Evolutionary conservation across 352 stramenopile genomes (phyloP).

Genomic region (Globisporangium okanoganense): DNA sequence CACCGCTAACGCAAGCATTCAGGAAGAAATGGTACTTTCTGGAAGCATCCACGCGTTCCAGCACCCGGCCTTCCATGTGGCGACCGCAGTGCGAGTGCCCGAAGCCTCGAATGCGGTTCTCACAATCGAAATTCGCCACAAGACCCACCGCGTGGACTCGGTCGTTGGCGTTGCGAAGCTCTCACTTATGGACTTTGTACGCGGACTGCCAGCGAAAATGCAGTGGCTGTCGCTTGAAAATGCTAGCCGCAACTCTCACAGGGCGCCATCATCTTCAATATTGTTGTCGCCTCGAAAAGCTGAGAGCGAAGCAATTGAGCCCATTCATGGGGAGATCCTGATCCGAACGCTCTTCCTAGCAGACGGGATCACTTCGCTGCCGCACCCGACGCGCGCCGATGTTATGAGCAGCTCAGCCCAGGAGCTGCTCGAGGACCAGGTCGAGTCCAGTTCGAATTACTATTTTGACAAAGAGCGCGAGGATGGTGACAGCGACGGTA

Average conservation of each 20-base stretch:
- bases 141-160: constrained; percentile 26
- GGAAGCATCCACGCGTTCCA: constrained; percentile 41
- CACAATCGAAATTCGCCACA: constrained; percentile 40
- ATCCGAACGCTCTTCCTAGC: constrained; percentile 61
- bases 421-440: constrained; percentile 30
- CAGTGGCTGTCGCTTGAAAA: constrained; percentile 45
- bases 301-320: constrained; percentile 9
- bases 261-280: not conserved
- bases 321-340: constrained; percentile 33
- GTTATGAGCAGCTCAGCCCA: constrained; percentile 34
- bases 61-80: constrained; percentile 41
- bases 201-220: constrained; percentile 56
- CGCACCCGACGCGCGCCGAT: constrained; percentile 31
- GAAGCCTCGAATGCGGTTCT: constrained; percentile 38
- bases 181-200: constrained; percentile 46
- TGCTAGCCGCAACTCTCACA: not conserved
- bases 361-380: constrained; percentile 41
- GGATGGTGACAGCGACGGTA: not conserved
- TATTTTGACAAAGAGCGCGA: constrained; percentile 3
- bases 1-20: constrained; percentile 32
- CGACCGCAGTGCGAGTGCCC: constrained; percentile 38
- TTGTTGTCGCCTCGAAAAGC: not conserved
- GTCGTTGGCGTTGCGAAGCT: constrained; percentile 31
- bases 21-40: constrained; percentile 43
- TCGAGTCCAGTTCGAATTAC: not conserved